Conservation (phyloP, 805 yeast species). For the Nakazawaea anatomiae region DNA sequence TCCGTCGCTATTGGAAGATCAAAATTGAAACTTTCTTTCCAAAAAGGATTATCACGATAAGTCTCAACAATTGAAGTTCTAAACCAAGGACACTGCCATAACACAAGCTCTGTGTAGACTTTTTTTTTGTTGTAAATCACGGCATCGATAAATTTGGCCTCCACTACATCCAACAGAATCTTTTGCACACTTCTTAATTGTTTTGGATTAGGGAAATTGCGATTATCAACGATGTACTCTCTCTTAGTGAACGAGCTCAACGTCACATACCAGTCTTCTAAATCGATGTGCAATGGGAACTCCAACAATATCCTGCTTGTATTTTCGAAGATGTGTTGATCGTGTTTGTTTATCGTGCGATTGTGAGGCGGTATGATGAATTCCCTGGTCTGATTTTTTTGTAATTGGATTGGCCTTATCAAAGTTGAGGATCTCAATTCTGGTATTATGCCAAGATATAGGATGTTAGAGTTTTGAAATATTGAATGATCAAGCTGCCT, state of each 20-base stretch:
- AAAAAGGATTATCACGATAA: slow-evolving; percentile 51
- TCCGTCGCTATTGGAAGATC: slow-evolving; percentile 52
- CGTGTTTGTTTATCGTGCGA: slow-evolving; percentile 6
- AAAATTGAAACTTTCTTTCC: slow-evolving; percentile 75
- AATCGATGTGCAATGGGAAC: slow-evolving; percentile 61
- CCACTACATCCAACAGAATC: slow-evolving; percentile 53
- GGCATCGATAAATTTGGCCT: slow-evolving; percentile 45
- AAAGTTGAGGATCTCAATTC: slow-evolving; percentile 43
- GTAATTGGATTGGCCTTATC: slow-evolving; percentile 18
- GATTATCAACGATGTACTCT: slow-evolving; percentile 35
- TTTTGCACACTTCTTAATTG: slow-evolving; percentile 49
- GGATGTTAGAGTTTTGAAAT: slow-evolving; percentile 49
- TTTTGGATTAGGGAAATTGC: slow-evolving; percentile 20
- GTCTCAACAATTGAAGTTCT: slow-evolving; percentile 61
- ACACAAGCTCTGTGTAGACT: slow-evolving; percentile 62
- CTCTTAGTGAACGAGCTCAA: slow-evolving; percentile 56
- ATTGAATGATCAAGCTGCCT: slow-evolving; percentile 59
- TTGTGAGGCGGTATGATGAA: slow-evolving; percentile 7
- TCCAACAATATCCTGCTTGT: slow-evolving; percentile 41
- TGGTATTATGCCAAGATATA: slow-evolving; percentile 52
- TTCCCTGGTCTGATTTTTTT: not conserved
- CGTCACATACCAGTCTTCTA: slow-evolving; percentile 75
- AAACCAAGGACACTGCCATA: slow-evolving; percentile 76
- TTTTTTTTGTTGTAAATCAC: slow-evolving; percentile 8
- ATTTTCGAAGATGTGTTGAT: slow-evolving; percentile 7